These are phyloP conservation scores for Candida takata DNA, from an alignment of 805 yeast genomes.

Conservation along the genomic window DNA sequence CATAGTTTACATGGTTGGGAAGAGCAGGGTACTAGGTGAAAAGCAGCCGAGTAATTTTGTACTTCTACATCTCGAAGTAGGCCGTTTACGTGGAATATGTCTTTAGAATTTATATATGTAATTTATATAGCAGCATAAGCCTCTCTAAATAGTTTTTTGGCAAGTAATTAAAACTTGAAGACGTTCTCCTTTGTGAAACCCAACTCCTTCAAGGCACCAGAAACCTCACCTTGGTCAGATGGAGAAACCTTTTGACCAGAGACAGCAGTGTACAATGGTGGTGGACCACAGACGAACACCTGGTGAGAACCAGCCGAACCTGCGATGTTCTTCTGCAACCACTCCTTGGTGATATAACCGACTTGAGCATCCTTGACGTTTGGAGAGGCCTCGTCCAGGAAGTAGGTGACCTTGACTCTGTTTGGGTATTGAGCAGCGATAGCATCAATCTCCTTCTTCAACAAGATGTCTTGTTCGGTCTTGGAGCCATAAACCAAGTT, in stretches of 20 bases:
- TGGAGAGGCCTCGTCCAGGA: constrained; percentile 56
- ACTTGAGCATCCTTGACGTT: constrained; percentile 39
- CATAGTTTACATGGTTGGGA: too few species aligned
- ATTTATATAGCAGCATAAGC: too few species aligned
- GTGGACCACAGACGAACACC: constrained; percentile 94
- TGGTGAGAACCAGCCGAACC: constrained; percentile 62
- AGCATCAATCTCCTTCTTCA: constrained; percentile 70
- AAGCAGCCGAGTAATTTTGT: too few species aligned
- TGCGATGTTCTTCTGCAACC: constrained; percentile 53
- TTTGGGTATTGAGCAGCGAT: constrained; percentile 64
- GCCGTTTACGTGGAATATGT: too few species aligned
- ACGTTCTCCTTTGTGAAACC: constrained; percentile 86
- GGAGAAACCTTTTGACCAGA: constrained; percentile 85
- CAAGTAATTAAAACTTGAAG: constrained; percentile 67
- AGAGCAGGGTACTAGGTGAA: too few species aligned
- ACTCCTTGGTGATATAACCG: constrained; percentile 79
- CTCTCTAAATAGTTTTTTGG: too few species aligned
- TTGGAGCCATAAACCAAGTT: constrained; percentile 74
- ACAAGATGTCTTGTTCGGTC: constrained; percentile 71
- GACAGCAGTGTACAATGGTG: constrained; percentile 78
- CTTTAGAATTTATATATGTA: too few species aligned
- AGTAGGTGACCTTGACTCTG: constrained; percentile 71
- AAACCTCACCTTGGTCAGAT: constrained; percentile 88
- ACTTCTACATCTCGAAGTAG: too few species aligned
- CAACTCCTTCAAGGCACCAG: constrained; percentile 81